Conservation (phyloP, 106 monocot genomes). For the Allium sativum region DNA sequence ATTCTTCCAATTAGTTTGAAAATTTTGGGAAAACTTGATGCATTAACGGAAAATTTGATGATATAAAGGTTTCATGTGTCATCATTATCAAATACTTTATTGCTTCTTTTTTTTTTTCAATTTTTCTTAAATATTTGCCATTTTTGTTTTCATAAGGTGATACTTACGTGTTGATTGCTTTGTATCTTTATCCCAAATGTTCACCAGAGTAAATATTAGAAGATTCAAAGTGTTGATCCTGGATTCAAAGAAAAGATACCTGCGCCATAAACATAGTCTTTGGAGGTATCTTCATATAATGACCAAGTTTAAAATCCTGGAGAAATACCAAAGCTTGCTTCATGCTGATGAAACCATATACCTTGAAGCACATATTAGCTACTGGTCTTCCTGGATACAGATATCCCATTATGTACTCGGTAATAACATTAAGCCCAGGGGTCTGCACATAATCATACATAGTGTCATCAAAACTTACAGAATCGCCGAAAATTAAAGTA, state of each 20-base stretch:
- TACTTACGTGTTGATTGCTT: too few species aligned
- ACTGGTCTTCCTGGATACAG: slow-evolving; percentile 42
- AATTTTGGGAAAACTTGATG: too few species aligned
- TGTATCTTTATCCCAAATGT: too few species aligned
- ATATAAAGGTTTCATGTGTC: too few species aligned
- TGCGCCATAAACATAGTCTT: slow-evolving; percentile 55
- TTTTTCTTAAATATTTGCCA: too few species aligned
- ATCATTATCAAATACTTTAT: too few species aligned
- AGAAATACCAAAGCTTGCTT: slow-evolving; percentile 27
- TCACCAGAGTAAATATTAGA: too few species aligned
- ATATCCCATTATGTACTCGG: slow-evolving; percentile 52
- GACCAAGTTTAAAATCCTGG: slow-evolving; percentile 52
- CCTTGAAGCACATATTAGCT: slow-evolving; percentile 16
- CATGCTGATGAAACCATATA: neutral
- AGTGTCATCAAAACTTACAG: neutral
- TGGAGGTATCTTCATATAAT: slow-evolving; percentile 56
- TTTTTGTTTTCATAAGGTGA: too few species aligned
- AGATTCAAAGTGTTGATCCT: too few species aligned
- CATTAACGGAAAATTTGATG: too few species aligned
- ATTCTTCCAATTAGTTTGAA: too few species aligned
- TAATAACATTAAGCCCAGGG: slow-evolving; percentile 42
- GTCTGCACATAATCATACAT: neutral
- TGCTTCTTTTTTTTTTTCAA: too few species aligned
- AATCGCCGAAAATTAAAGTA: neutral
- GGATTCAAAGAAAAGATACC: slow-evolving; percentile 5